Evolutionary conservation across 306 rosid species (phyloP), one percentile per base, ranked within the genome.

Genomic region (Acmispon strigosus): DNA sequence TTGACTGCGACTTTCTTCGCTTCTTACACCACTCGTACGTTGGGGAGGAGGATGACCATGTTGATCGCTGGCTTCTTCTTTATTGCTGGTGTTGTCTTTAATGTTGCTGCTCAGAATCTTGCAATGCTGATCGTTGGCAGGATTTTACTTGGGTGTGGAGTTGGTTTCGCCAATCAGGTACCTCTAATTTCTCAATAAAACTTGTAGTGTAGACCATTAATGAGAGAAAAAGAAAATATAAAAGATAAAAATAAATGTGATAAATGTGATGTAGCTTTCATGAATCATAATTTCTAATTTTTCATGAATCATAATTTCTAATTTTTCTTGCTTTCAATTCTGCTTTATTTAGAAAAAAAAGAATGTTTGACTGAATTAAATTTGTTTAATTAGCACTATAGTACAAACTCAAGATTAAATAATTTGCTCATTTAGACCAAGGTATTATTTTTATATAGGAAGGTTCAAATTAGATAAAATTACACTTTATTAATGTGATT

Each of bases 111-210:
- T 18, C 81, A 83, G 72, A 12, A 76, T 48, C 83, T 88, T 20
- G 73, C 85, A 45, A 80, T 86, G 85, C 92, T 91, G 32, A 85
- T 91, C 14, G 24, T 72, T 58, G 96, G 96, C 2, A 80, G 97
- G 7, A 49, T 91, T 78, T 49, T 88, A n/a, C 96, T 91, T 37
- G 97, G 97, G 0, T 88, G 90, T 60, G 97, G 97, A 1, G 85
- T 85, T 68, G 97, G 97, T 59, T 91, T 90, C 29, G 97, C 97
- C 50, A 94, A 94, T 62, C 98, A 94, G 97, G 98, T 90, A 0
- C 14, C 2, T 1, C 32, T 22, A 22, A 22, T 22, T 22, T 22
- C n/a, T n/a, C n/a, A n/a, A n/a, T n/a, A n/a, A n/a, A n/a, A n/a
- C n/a, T n/a, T n/a, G n/a, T n/a, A n/a, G n/a, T n/a, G n/a, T n/a